These are phyloP conservation scores for Drechslerella coelobrocha DNA, from an alignment of 2,329 filamentous ascomycete species.

Conservation along the genomic window DNA sequence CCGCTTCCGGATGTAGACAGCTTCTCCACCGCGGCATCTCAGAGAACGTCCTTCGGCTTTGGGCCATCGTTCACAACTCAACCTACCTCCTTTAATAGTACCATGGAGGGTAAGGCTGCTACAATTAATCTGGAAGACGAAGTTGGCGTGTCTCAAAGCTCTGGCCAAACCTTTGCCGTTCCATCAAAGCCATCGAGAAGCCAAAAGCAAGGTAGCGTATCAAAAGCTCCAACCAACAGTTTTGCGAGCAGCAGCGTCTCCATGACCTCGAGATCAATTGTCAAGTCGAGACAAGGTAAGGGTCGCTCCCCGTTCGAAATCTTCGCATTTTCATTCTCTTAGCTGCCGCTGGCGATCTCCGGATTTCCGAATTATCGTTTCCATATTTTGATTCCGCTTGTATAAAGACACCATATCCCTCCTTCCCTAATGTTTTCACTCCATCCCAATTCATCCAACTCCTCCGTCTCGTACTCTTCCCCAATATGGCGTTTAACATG, in stretches of 20 bases:
- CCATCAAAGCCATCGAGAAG: neutral
- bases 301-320: neutral
- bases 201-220: neutral
- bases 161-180: neutral
- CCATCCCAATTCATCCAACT: no score
- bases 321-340: neutral
- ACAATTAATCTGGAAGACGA: neutral
- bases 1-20: neutral
- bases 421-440: no score
- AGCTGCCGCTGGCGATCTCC: neutral
- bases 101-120: slow-evolving; percentile 10
- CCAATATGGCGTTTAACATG: no score
- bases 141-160: neutral
- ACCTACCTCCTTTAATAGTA: slow-evolving; percentile 43
- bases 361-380: no score
- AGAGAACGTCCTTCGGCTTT: slow-evolving; percentile 13
- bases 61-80: slow-evolving; percentile 8
- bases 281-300: neutral
- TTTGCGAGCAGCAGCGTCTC: neutral
- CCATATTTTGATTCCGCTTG: no score
- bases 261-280: neutral
- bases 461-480: no score
- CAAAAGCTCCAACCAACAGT: neutral
- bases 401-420: no score
- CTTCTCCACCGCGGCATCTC: slow-evolving; percentile 4